Evolutionary conservation across 2,329 filamentous ascomycete genomes (phyloP), one percentile per base, ranked within the genome.

Genomic region (Zarea fungicola): DNA sequence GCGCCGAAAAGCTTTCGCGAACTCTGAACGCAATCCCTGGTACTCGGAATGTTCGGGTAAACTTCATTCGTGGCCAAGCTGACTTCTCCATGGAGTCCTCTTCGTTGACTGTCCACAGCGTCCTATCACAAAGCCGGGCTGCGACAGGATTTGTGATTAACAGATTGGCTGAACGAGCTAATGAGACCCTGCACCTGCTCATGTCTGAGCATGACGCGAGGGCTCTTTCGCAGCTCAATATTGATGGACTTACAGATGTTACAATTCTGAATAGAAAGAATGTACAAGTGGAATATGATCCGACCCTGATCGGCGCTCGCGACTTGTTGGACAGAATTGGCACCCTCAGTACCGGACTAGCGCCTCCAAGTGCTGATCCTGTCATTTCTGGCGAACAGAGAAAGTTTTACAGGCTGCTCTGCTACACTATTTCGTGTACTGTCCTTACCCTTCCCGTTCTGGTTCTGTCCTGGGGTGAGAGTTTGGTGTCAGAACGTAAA

Each of bases 241-340:
- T 59, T 5, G 23, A 50, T 1, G 65, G 65, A 2, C 53, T 68
- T 18, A 63, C 45, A 6, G 51, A 61, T 6, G 54, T 59, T 6
- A 34, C 42, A 3, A 19, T 58, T 1, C 31, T 68, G 7, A 59
- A 62, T 50, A 66, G 63, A 45, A 61, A 56, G 13, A 59, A 54
- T 0, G 59, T 66, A 1, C 62, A 65, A 0, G 9, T 70, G 0
- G 55, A 55, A 0, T 70, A 69, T 28, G 64, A 70, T 9, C 67
- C 67, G 1, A 56, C 58, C 2, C 25, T 59, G 0, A 53, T 66
- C 1, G 67, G 67, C 6, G 64, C 66, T 0, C 55, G 67, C 32
- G 53, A 55, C 1, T 49, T 69, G 19, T 34, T 66, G 4, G 43
- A 51, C 0, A 42, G 44, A 1, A 21, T 68, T 3, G 54, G 37